Evolutionary conservation across 2,329 filamentous ascomycete species (phyloP).

Genomic region (Nigrograna mackinnonii): DNA sequence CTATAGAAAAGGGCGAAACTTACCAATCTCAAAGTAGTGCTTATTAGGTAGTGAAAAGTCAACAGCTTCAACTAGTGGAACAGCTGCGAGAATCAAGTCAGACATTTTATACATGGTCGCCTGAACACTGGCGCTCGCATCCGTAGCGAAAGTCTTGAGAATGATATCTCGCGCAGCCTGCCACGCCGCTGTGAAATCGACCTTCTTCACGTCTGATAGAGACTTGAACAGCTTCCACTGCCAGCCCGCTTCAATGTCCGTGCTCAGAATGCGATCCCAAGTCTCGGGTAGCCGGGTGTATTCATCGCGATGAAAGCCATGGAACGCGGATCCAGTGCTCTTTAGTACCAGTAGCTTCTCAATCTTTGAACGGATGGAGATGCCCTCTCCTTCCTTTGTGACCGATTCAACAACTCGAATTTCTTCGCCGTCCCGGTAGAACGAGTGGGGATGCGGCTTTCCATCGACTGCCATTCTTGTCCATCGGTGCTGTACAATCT

Average conservation of each 20-base stretch:
- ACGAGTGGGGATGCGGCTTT: slow-evolving; percentile 91
- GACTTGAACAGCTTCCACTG: slow-evolving; percentile 74
- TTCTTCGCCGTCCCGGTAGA: slow-evolving; percentile 87
- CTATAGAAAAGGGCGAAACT: slow-evolving; percentile 41
- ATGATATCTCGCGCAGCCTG: slow-evolving; percentile 79
- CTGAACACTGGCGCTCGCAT: slow-evolving; percentile 91
- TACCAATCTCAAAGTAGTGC: slow-evolving; percentile 96
- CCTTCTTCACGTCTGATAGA: slow-evolving; percentile 68
- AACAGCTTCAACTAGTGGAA: slow-evolving; percentile 72
- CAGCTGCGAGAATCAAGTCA: slow-evolving; percentile 78
- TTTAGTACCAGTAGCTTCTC: slow-evolving; percentile 87
- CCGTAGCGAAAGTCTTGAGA: slow-evolving; percentile 87
- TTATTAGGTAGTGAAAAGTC: slow-evolving; percentile 93
- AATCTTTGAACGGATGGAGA: slow-evolving; percentile 78
- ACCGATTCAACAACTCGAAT: slow-evolving; percentile 81
- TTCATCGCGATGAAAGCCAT: slow-evolving; percentile 90
- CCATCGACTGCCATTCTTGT: slow-evolving; percentile 85
- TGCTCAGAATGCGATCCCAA: slow-evolving; percentile 94
- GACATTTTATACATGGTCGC: slow-evolving; percentile 99
- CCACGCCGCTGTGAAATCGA: slow-evolving; percentile 79
- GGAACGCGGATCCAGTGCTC: slow-evolving; percentile 94
- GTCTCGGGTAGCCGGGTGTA: slow-evolving; percentile 89
- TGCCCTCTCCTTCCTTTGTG: slow-evolving; percentile 66
- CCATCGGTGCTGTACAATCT: slow-evolving; percentile 86
- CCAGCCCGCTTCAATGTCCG: slow-evolving; percentile 87